A percentile compares a stretch with the other conserved stretches of the same genome.
Conservation (phyloP, 2,329 filamentous ascomycete species). For the Ascocoryne sarcoides region DNA sequence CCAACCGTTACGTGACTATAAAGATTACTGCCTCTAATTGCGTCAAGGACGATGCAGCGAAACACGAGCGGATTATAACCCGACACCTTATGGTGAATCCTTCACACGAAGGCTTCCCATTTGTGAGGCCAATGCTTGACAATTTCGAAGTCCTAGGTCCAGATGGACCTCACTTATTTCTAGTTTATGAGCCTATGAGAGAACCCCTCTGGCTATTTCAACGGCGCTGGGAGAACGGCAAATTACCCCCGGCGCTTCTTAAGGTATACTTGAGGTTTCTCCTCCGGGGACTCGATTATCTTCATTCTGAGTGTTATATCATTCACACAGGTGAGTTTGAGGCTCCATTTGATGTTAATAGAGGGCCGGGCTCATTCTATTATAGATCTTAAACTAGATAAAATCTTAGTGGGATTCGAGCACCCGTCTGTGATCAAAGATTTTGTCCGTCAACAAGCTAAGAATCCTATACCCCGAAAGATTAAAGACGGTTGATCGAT, state of each 20-base stretch:
- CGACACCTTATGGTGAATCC: slow-evolving; percentile 4
- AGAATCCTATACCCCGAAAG: slow-evolving; percentile 16
- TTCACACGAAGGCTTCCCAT: slow-evolving; percentile 8
- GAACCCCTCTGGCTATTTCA: slow-evolving; percentile 9
- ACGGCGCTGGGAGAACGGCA: slow-evolving; percentile 3
- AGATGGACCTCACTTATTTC: slow-evolving; percentile 8
- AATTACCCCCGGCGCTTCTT: slow-evolving; percentile 5
- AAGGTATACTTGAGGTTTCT: slow-evolving; percentile 7
- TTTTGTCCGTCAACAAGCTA: slow-evolving; percentile 9
- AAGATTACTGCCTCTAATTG: slow-evolving; percentile 8
- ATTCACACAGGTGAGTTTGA: slow-evolving; percentile 20
- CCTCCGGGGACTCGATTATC: slow-evolving; percentile 5
- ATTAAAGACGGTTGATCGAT: slow-evolving; percentile 7
- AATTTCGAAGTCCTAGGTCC: slow-evolving; percentile 4
- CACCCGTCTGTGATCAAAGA: slow-evolving; percentile 11
- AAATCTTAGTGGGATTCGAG: slow-evolving; percentile 17
- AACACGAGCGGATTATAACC: slow-evolving; percentile 6
- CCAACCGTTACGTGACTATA: slow-evolving; percentile 6
- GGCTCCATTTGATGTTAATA: no score
- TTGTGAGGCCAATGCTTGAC: slow-evolving; percentile 8
- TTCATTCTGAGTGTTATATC: slow-evolving; percentile 14
- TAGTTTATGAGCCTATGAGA: slow-evolving; percentile 13
- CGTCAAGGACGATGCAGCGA: slow-evolving; percentile 3
- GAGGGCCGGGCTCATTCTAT: slow-evolving; percentile 2
- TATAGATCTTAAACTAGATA: slow-evolving; percentile 16